These are phyloP conservation scores for Chaetomiaceae sp. DNA, from an alignment of 2,329 filamentous ascomycete species.

Conservation along the genomic window DNA sequence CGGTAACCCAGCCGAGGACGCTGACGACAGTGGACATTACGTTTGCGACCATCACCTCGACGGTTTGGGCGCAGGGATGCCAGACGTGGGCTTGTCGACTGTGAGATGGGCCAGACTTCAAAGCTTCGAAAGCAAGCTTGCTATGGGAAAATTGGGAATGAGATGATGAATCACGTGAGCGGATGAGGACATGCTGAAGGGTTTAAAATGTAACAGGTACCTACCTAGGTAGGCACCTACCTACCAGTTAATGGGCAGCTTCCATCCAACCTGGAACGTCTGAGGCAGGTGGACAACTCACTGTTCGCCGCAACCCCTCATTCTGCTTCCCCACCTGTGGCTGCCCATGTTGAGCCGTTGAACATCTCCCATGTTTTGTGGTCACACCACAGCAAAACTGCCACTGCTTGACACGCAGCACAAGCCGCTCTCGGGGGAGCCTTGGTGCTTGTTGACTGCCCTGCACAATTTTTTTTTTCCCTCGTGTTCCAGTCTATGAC, in stretches of 20 bases:
- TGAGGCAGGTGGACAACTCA: too few relatives aligned
- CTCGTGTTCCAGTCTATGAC: too few relatives aligned
- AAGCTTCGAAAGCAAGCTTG: too few relatives aligned
- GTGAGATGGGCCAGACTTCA: neutral
- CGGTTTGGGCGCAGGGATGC: conserved; percentile 4
- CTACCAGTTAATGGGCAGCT: too few relatives aligned
- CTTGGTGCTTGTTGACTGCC: too few relatives aligned
- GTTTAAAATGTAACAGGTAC: too few relatives aligned
- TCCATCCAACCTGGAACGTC: neutral
- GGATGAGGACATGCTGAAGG: too few relatives aligned
- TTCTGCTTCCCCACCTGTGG: conserved; percentile 3
- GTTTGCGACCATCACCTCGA: neutral
- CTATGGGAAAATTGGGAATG: too few relatives aligned
- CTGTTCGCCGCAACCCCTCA: conserved; percentile 15
- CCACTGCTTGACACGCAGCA: neutral
- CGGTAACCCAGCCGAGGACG: neutral
- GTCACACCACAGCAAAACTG: neutral
- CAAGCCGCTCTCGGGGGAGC: too few relatives aligned
- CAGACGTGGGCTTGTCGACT: conserved; percentile 3
- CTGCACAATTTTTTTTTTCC: too few relatives aligned
- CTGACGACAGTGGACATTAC: neutral
- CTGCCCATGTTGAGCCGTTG: neutral
- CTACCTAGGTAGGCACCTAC: too few relatives aligned
- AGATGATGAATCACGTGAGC: too few relatives aligned
- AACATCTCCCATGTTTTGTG: neutral